A percentile compares a stretch with the other conserved stretches of the same genome.
These are phyloP conservation scores for Paecilomyces niveus DNA, from an alignment of 2,329 filamentous ascomycete genomes.

Conservation along the genomic window DNA sequence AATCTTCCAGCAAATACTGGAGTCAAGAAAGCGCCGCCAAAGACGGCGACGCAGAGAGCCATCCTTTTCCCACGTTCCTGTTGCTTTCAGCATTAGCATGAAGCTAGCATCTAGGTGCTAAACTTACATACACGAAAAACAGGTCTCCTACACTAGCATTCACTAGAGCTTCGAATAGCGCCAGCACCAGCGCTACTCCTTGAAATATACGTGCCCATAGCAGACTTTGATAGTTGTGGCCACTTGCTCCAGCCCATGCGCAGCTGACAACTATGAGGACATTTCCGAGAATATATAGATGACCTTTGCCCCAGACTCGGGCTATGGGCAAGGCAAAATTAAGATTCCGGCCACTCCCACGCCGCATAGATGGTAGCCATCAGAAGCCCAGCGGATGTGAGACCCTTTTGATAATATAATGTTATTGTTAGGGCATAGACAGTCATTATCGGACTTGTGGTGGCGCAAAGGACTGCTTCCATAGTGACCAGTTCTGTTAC, in stretches of 20 bases:
- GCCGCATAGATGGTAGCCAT: slow-evolving; percentile 81
- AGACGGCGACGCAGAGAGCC: slow-evolving; percentile 70
- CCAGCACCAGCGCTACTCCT: slow-evolving; percentile 75
- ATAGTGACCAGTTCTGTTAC: slow-evolving; percentile 68
- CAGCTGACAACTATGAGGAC: slow-evolving; percentile 66
- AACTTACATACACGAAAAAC: slow-evolving; percentile 74
- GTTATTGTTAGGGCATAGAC: slow-evolving; percentile 77
- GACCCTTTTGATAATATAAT: slow-evolving; percentile 55
- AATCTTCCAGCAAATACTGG: slow-evolving; percentile 90
- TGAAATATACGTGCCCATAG: slow-evolving; percentile 76
- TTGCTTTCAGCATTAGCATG: neutral
- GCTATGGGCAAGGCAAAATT: slow-evolving; percentile 81
- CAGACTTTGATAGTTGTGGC: slow-evolving; percentile 62
- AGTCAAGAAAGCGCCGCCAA: slow-evolving; percentile 67
- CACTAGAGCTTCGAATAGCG: slow-evolving; percentile 85
- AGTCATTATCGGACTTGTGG: slow-evolving; percentile 77
- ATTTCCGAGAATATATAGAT: slow-evolving; percentile 74
- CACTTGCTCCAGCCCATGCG: slow-evolving; percentile 68
- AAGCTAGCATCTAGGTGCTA: neutral
- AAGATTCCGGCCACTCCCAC: slow-evolving; percentile 75
- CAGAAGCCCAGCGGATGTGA: slow-evolving; percentile 71
- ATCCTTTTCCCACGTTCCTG: slow-evolving; percentile 74
- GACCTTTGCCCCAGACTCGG: slow-evolving; percentile 86
- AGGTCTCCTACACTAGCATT: slow-evolving; percentile 85
- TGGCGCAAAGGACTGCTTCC: slow-evolving; percentile 79